Evolutionary conservation across 331 rosid species (phyloP), one percentile per base, ranked within the genome.

Genomic region (Arachis monticola): DNA sequence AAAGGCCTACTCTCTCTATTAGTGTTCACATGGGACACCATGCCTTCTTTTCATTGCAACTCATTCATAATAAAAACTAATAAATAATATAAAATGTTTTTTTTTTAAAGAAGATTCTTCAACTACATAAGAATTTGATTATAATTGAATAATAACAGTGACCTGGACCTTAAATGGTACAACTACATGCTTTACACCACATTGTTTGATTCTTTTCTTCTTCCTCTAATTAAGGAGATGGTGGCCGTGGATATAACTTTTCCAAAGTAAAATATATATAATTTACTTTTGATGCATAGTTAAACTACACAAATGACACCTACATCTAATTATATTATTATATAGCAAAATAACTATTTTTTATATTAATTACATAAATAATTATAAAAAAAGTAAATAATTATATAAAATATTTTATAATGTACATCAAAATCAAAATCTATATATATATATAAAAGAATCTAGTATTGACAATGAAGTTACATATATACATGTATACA

Each of bases 1-100:
- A 35, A 35, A 59, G 64, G 69, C 7, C 45, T 55, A 35, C 40
- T 35, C 40, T 35, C 40, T 35, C 5, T 35, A 2, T 35, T 35
- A 35, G 42, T 61, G 60, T 80, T 85, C 87, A 85, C 89, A 80
- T 74, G 83, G 74, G 41, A 60, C 57, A 51, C 5, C 76, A 67
- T 46, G 56, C 69, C 41, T 10, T 62, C 60, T 14, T 41, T 62
- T 63, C 64, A 63, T 59, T 22, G 17, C 6, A 0, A 53, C 14
- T 59, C 5, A 56, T 32, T 10, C 40, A 35, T 35, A 35, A 2
- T 3, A 35, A 2, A 35, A 35, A 35, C 3, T 35, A 35, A 35
- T 35, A 35, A 35, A 2, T 35, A 35, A 35, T 3, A 4, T 35
- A 3, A 35, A 35, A 35, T 2, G 0, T 0, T 35, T 32, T 35